A percentile compares a stretch with the other conserved stretches of the same genome.
Conservation (phyloP, 495 filamentous ascomycete species). For the Penicillium arizonense region DNA sequence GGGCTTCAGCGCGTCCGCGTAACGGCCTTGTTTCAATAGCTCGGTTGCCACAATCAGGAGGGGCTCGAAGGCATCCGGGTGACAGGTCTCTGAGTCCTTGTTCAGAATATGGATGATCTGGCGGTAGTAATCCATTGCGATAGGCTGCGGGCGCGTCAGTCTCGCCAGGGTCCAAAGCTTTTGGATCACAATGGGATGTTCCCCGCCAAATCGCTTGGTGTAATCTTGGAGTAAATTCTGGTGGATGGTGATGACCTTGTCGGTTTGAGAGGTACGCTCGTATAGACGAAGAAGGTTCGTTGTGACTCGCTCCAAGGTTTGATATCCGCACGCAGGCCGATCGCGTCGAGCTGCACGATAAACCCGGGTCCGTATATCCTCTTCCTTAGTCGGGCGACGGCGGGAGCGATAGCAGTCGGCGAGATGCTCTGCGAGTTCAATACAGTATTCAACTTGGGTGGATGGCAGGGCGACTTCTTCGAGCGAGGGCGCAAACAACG, state of each 20-base stretch:
- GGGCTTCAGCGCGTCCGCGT: constrained; percentile 18
- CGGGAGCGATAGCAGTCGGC: constrained; percentile 24
- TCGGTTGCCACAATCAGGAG: constrained; percentile 23
- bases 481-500: constrained; percentile 16
- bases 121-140: constrained; percentile 23
- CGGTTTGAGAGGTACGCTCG: constrained; percentile 21
- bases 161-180: constrained; percentile 24
- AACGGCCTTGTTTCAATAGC: constrained; percentile 20
- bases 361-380: constrained; percentile 18
- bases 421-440: constrained; percentile 18
- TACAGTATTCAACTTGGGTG: constrained; percentile 14
- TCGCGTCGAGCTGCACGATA: constrained; percentile 18
- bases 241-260: constrained; percentile 21
- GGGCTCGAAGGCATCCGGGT: constrained; percentile 25
- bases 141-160: constrained; percentile 17
- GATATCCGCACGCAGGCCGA: constrained; percentile 14
- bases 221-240: constrained; percentile 20
- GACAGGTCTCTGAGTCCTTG: constrained; percentile 19
- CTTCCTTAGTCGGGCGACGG: constrained; percentile 20
- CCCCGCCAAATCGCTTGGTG: constrained; percentile 11
- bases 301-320: constrained; percentile 12
- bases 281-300: constrained; percentile 18
- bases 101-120: constrained; percentile 23
- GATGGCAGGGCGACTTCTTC: constrained; percentile 19
- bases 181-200: constrained; percentile 20